Percentiles rank a stretch among this genome's conserved stretches.
These are phyloP conservation scores for Talaromyces sp. DNA, from an alignment of 2,329 filamentous ascomycete genomes.

Conservation along the genomic window DNA sequence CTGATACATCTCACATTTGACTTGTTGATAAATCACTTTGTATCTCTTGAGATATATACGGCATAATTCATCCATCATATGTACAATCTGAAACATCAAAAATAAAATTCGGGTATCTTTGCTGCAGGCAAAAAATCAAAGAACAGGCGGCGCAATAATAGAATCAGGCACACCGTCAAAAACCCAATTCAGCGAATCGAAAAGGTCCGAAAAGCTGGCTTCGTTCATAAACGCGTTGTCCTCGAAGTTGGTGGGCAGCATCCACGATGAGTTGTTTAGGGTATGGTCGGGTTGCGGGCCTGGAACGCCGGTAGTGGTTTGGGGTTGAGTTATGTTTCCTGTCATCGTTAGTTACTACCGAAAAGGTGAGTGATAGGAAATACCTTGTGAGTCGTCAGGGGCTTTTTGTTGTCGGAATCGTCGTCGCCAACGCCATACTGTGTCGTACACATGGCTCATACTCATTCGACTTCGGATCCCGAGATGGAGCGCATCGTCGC, in stretches of 20 bases:
- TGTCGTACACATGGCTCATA: slow-evolving; percentile 64
- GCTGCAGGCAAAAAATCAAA: slow-evolving; percentile 22
- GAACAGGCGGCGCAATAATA: slow-evolving; percentile 36
- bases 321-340: slow-evolving; percentile 34
- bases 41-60: neutral
- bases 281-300: slow-evolving; percentile 31
- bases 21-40: neutral
- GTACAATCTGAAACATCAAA: neutral
- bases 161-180: slow-evolving; percentile 76
- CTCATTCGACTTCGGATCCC: slow-evolving; percentile 64
- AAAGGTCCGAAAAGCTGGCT: slow-evolving; percentile 66
- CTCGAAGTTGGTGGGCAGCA: slow-evolving; percentile 36
- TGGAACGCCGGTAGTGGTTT: slow-evolving; percentile 30
- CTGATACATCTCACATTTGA: neutral
- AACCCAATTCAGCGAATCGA: slow-evolving; percentile 90
- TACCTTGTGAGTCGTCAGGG: slow-evolving; percentile 65
- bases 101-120: slow-evolving; percentile 1
- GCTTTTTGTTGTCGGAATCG: slow-evolving; percentile 61
- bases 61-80: neutral
- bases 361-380: slow-evolving; percentile 6
- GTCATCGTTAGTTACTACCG: slow-evolving; percentile 17
- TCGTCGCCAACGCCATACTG: slow-evolving; percentile 63
- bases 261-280: slow-evolving; percentile 31
- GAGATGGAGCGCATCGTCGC: slow-evolving; percentile 51
- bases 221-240: slow-evolving; percentile 38